A percentile compares a stretch with the other conserved stretches of the same genome.
Conservation (phyloP, 106 monocot genomes). For the Allium cepa region DNA sequence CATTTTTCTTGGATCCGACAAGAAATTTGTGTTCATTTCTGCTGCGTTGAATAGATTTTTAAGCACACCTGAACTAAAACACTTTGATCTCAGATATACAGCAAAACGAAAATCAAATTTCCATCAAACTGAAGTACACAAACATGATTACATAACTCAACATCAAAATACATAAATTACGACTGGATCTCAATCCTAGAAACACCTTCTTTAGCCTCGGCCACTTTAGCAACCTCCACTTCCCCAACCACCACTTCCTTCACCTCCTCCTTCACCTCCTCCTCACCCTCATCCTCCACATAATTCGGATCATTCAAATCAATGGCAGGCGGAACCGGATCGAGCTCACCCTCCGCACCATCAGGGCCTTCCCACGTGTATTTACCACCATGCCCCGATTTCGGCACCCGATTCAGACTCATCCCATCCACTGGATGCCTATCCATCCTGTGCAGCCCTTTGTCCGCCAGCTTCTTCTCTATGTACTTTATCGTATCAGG, state of each 20-base stretch:
- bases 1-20: too few relatives aligned
- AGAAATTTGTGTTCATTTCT: too few relatives aligned
- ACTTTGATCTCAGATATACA: too few relatives aligned
- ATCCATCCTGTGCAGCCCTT: slow-evolving; percentile 58
- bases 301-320: slow-evolving; percentile 59
- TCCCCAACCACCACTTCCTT: slow-evolving; percentile 22
- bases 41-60: too few relatives aligned
- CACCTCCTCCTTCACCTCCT: slow-evolving; percentile 4
- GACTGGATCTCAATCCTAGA: slow-evolving; percentile 33
- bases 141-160: too few relatives aligned
- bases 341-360: slow-evolving; percentile 28
- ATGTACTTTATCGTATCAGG: slow-evolving; percentile 41
- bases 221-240: slow-evolving; percentile 43
- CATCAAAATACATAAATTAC: too few relatives aligned
- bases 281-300: slow-evolving; percentile 26
- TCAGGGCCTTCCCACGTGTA: slow-evolving; percentile 77
- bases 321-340: slow-evolving; percentile 42
- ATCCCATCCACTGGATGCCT: slow-evolving; percentile 50
- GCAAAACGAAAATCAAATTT: too few relatives aligned
- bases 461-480: slow-evolving; percentile 56
- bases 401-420: slow-evolving; percentile 20
- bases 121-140: too few relatives aligned
- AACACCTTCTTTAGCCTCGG: slow-evolving; percentile 37
- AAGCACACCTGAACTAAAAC: too few relatives aligned
- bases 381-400: slow-evolving; percentile 69